phyloP scores from a whole-genome alignment of 2,329 filamentous ascomycete genomes.

The Elsinoe fawcettii region DNA sequence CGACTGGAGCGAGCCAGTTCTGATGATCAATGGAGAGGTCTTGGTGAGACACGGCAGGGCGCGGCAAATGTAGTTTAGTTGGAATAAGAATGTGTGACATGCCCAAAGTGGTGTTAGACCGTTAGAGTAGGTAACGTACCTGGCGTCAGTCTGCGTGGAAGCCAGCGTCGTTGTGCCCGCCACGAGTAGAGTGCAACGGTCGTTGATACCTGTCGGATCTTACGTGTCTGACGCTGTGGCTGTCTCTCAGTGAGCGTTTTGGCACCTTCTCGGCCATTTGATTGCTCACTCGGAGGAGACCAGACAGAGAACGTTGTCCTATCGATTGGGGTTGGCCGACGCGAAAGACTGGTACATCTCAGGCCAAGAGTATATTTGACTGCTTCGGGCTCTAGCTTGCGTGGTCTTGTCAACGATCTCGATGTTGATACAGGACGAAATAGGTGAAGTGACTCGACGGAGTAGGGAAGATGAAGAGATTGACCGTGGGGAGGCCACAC shows the following conservation, averaged over 20 bases:
- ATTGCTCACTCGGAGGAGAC: neutral
- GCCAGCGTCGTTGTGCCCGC: neutral
- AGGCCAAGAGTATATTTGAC: neutral
- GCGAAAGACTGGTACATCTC: neutral
- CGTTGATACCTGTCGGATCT: neutral
- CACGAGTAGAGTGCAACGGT: constrained; percentile 4
- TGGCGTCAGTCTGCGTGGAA: constrained; percentile 2
- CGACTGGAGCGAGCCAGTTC: neutral
- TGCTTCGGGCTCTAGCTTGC: neutral
- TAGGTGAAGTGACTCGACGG: too few species aligned
- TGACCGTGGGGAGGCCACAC: too few species aligned
- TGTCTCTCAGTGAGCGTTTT: neutral
- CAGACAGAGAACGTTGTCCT: neutral
- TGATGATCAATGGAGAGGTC: neutral
- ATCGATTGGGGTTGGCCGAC: neutral
- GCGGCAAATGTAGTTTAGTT: neutral
- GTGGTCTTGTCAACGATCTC: too few species aligned
- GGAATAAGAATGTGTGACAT: neutral
- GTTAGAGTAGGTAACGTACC: neutral
- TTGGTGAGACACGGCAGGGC: neutral
- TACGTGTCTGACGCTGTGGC: neutral
- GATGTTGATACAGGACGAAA: too few species aligned
- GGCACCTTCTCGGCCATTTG: neutral
- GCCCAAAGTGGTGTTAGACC: neutral
- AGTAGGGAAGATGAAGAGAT: too few species aligned